Percentiles rank a stretch among this genome's conserved stretches.
phyloP scores from a whole-genome alignment of 2,329 filamentous ascomycete species.

The Fusarium fracticaudum region DNA sequence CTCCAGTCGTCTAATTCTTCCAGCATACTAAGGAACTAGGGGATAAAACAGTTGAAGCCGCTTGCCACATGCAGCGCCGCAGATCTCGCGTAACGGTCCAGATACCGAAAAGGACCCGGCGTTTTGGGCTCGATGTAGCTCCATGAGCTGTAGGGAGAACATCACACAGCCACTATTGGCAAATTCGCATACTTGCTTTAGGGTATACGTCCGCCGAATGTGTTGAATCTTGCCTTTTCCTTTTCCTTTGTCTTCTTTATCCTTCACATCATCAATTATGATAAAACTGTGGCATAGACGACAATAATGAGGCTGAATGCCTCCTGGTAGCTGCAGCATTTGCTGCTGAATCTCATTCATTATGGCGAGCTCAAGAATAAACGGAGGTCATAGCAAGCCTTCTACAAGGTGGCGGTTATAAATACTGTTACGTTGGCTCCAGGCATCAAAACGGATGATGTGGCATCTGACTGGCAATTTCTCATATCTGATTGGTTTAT shows the following conservation, averaged over 20 bases:
- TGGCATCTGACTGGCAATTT: neutral
- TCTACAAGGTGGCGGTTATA: accelerated
- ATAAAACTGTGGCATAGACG: neutral
- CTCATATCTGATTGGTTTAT: neutral
- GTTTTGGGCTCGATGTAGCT: neutral
- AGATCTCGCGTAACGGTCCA: neutral
- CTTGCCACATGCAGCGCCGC: neutral
- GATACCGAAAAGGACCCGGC: neutral
- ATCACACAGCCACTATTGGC: neutral
- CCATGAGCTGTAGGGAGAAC: neutral
- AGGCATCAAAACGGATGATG: neutral
- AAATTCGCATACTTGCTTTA: neutral
- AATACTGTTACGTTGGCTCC: neutral
- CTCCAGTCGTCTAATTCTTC: neutral
- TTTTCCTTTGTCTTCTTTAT: neutral
- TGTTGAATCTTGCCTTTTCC: neutral
- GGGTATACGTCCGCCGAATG: neutral
- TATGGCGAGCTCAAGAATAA: neutral
- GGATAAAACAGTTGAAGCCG: neutral
- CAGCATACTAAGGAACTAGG: neutral
- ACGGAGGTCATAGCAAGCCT: accelerated
- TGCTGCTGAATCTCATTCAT: neutral
- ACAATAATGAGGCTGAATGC: neutral
- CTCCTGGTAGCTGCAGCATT: neutral
- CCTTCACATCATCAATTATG: neutral